phyloP scores from a whole-genome alignment of 2,329 filamentous ascomycete genomes.

The Claviceps sp. region DNA sequence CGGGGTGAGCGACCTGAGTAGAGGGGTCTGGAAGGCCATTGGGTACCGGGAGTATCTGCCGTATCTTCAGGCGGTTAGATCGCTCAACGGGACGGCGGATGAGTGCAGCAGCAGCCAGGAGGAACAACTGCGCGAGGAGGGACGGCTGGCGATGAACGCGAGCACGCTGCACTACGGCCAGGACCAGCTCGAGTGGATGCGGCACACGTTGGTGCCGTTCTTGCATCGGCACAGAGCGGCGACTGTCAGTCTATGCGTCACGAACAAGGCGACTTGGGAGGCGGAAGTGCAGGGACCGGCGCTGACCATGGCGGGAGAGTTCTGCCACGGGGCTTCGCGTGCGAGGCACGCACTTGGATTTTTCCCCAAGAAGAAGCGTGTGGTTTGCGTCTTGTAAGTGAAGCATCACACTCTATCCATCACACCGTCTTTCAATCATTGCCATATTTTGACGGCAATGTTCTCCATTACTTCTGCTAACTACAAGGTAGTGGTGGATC shows the following conservation, averaged over 20 bases:
- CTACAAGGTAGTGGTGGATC: not conserved
- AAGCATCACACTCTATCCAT: not conserved
- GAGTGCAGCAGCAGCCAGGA: not conserved
- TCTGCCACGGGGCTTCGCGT: not conserved
- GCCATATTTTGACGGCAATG: not conserved
- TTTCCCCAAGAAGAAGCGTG: not conserved
- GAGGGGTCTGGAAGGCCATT: constrained; percentile 1
- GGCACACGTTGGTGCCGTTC: not conserved
- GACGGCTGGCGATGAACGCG: not conserved
- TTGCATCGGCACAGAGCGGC: not conserved
- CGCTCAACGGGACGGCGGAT: not conserved
- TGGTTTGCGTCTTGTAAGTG: constrained; percentile 1
- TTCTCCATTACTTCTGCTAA: not conserved
- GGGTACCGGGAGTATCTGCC: not conserved
- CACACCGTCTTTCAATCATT: not conserved
- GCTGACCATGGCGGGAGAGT: not conserved
- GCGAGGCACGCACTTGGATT: not conserved
- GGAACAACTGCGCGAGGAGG: not conserved
- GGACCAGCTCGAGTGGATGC: constrained; percentile 2
- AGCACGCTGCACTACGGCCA: constrained; percentile 1
- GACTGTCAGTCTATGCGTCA: not conserved
- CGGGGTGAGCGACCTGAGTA: not conserved
- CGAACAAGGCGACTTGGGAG: not conserved
- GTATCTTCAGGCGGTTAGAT: not conserved
- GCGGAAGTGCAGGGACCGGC: not conserved